Conservation (phyloP, 768 basidiomycete species). For the Psilocybe sp. region DNA sequence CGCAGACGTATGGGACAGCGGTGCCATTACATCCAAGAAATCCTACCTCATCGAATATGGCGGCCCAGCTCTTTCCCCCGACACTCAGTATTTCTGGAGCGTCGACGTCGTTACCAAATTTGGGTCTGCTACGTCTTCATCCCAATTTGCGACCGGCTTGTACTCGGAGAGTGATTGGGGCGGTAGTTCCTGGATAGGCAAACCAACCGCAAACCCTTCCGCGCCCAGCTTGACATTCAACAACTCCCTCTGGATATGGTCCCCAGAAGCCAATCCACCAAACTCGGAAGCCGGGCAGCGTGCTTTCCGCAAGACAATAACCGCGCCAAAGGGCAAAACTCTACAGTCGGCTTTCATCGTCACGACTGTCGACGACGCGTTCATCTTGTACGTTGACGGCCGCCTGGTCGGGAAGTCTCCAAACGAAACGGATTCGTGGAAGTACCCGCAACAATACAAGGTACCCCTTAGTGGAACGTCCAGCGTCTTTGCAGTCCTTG, state of each 20-base stretch:
- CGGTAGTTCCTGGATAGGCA: slow-evolving; percentile 26
- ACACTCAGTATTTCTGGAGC: slow-evolving; percentile 24
- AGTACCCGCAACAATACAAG: slow-evolving; percentile 16
- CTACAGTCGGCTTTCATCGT: slow-evolving; percentile 17
- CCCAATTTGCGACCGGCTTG: slow-evolving; percentile 26
- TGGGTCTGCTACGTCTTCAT: slow-evolving; percentile 16
- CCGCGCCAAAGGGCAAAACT: slow-evolving; percentile 9
- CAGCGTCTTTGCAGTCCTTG: slow-evolving; percentile 24
- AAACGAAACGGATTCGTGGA: slow-evolving; percentile 6
- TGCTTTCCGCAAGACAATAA: slow-evolving; percentile 17
- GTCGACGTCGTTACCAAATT: slow-evolving; percentile 20
- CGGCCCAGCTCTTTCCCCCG: slow-evolving; percentile 21
- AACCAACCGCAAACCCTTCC: slow-evolving; percentile 8
- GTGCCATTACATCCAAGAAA: slow-evolving; percentile 14
- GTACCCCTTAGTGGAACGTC: slow-evolving; percentile 13
- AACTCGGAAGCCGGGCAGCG: slow-evolving; percentile 8
- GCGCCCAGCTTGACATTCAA: slow-evolving; percentile 9
- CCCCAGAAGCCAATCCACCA: slow-evolving; percentile 13
- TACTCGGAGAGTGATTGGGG: slow-evolving; percentile 20
- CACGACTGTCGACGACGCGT: slow-evolving; percentile 18
- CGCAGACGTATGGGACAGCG: slow-evolving; percentile 23
- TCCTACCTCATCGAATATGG: slow-evolving; percentile 23
- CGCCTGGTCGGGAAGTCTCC: slow-evolving; percentile 7
- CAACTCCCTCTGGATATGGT: slow-evolving; percentile 21
- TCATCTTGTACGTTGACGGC: slow-evolving; percentile 23